A percentile compares a stretch with the other conserved stretches of the same genome.
phyloP scores from a whole-genome alignment of 129 eudicot species.

The Calendula officinalis region DNA sequence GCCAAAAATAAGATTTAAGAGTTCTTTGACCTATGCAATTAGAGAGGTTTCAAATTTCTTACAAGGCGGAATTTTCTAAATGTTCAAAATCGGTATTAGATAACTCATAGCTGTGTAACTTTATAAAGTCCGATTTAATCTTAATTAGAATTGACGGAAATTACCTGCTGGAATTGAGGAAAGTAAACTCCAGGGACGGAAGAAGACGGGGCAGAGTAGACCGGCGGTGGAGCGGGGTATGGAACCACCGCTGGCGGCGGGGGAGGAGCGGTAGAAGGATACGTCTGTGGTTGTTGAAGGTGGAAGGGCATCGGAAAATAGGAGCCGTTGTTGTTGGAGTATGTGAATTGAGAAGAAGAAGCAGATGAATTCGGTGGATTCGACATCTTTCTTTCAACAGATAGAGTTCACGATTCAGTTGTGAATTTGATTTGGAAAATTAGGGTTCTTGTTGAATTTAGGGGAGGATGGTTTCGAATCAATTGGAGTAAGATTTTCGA shows the following conservation, averaged over 20 bases:
- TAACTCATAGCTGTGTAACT: neutral
- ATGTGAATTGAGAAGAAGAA: constrained; percentile 62
- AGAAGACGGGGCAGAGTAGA: constrained; percentile 46
- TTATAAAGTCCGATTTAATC: too few relatives aligned
- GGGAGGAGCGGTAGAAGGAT: constrained; percentile 42
- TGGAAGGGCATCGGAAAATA: constrained; percentile 93
- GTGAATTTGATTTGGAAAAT: neutral
- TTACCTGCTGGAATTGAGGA: constrained; percentile 83
- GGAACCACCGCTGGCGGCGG: constrained; percentile 43
- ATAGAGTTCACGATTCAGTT: neutral
- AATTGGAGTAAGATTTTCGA: neutral
- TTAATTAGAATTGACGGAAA: neutral
- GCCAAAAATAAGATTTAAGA: too few relatives aligned
- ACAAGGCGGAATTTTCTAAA: neutral
- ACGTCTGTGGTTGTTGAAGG: constrained; percentile 61
- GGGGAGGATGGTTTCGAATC: constrained; percentile 1
- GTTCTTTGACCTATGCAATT: neutral
- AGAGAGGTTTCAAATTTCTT: neutral
- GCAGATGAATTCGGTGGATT: constrained; percentile 37
- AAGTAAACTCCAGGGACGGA: constrained; percentile 50
- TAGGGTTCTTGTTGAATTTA: constrained; percentile 24
- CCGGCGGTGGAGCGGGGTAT: constrained; percentile 42
- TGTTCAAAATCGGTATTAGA: neutral
- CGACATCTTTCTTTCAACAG: constrained; percentile 21
- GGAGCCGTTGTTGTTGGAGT: constrained; percentile 47